phyloP scores from a whole-genome alignment of 495 filamentous ascomycete genomes.

The Neurospora sp. region DNA sequence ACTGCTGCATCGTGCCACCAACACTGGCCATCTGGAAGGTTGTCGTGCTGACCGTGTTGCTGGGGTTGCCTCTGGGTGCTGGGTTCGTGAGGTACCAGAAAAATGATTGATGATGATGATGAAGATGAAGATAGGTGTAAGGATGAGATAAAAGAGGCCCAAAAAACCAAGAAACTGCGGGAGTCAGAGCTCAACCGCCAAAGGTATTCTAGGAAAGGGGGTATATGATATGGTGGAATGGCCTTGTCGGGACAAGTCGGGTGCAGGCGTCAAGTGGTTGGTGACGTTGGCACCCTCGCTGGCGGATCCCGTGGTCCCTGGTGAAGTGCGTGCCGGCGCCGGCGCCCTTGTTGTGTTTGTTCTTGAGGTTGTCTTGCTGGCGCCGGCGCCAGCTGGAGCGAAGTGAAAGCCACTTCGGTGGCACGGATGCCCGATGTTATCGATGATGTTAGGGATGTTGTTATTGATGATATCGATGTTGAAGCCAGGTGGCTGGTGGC shows the following conservation, averaged over 20 bases:
- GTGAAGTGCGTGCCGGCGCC: neutral
- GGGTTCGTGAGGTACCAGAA: neutral
- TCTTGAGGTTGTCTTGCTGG: neutral
- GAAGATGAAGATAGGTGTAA: no score
- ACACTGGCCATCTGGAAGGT: neutral
- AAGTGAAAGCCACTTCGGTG: neutral
- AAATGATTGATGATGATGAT: neutral
- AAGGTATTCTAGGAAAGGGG: neutral
- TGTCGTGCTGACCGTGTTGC: neutral
- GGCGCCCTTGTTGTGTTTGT: neutral
- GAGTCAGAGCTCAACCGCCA: neutral
- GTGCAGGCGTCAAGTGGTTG: neutral
- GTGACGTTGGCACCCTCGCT: neutral
- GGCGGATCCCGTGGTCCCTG: neutral
- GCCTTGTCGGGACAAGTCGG: slow-evolving; percentile 21
- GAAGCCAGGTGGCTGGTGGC: neutral
- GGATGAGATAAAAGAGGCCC: neutral
- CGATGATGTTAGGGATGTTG: neutral
- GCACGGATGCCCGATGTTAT: neutral
- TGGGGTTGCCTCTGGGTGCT: neutral
- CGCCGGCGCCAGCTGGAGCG: neutral
- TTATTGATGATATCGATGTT: neutral
- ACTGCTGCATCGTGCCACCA: neutral
- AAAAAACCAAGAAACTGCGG: neutral
- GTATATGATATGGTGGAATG: neutral